phyloP scores from a whole-genome alignment of 176 grass and related monocot species.

The Raddia guianensis region DNA sequence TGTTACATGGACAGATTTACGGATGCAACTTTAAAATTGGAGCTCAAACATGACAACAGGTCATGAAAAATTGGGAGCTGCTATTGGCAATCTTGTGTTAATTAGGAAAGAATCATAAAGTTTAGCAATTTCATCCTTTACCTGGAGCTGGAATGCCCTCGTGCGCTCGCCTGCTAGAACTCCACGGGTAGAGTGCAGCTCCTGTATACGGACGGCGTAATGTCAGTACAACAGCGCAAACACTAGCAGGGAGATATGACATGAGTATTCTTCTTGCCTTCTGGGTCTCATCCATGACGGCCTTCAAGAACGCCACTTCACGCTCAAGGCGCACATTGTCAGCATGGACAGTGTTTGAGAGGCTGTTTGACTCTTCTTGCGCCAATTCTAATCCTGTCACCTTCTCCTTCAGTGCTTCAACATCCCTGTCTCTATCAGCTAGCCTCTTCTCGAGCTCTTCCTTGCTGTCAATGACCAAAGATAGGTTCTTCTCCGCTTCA shows the following conservation, averaged over 20 bases:
- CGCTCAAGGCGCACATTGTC: constrained; percentile 91
- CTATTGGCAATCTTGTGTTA: constrained; percentile 1
- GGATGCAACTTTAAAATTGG: constrained; percentile 2
- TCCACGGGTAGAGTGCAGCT: constrained; percentile 73
- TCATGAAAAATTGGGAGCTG: constrained; percentile 5
- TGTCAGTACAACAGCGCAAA: neutral
- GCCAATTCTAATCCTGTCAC: constrained; percentile 70
- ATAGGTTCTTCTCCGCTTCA: constrained; percentile 67
- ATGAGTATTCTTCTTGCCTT: constrained; percentile 55
- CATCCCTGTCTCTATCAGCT: constrained; percentile 64
- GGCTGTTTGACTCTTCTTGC: constrained; percentile 83
- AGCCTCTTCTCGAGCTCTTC: constrained; percentile 73
- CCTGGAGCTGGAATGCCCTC: constrained; percentile 89
- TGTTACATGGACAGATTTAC: neutral
- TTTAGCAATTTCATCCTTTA: constrained; percentile 32
- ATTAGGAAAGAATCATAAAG: constrained; percentile 2
- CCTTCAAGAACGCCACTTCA: constrained; percentile 91
- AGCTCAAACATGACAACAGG: neutral
- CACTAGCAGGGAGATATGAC: neutral
- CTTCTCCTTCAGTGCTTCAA: constrained; percentile 73
- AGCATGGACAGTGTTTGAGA: constrained; percentile 79
- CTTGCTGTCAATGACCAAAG: constrained; percentile 65
- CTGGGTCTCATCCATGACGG: constrained; percentile 83
- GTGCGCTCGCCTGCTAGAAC: constrained; percentile 75
- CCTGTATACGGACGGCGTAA: constrained; percentile 39